Conservation (phyloP, 768 basidiomycete species). For the Tulasnella sp. region DNA sequence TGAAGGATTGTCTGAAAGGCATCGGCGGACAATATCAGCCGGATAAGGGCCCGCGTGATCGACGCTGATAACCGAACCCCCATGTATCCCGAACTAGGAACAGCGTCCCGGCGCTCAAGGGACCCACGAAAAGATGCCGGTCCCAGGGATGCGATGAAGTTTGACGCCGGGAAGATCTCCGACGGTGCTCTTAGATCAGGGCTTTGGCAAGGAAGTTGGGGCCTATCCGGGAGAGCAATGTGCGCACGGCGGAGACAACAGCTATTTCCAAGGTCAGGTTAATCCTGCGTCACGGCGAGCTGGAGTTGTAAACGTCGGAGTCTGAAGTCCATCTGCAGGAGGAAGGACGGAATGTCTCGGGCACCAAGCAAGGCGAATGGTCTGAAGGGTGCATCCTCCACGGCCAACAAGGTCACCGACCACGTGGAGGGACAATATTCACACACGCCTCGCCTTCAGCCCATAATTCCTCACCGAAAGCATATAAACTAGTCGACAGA, state of each 20-base stretch:
- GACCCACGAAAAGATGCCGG: neutral
- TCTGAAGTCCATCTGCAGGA: neutral
- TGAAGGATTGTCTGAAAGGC: neutral
- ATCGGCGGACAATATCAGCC: no score
- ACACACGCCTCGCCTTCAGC: neutral
- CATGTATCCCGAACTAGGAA: neutral
- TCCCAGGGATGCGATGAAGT: neutral
- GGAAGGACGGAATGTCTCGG: no score
- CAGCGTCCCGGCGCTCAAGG: neutral
- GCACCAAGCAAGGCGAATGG: no score
- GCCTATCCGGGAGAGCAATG: neutral
- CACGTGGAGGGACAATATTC: neutral
- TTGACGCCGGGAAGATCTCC: no score
- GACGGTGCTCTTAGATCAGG: neutral
- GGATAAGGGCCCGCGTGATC: neutral
- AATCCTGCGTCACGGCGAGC: neutral
- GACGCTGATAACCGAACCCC: neutral
- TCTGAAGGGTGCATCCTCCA: neutral
- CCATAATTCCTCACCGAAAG: no score
- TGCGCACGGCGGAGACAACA: neutral
- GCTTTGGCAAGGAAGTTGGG: neutral
- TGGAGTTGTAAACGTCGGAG: neutral
- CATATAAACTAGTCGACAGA: neutral
- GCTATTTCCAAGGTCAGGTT: neutral
- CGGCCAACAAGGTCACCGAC: no score